These are phyloP conservation scores for Microascus cirrosus DNA, from an alignment of 2,329 filamentous ascomycete genomes.

Conservation along the genomic window DNA sequence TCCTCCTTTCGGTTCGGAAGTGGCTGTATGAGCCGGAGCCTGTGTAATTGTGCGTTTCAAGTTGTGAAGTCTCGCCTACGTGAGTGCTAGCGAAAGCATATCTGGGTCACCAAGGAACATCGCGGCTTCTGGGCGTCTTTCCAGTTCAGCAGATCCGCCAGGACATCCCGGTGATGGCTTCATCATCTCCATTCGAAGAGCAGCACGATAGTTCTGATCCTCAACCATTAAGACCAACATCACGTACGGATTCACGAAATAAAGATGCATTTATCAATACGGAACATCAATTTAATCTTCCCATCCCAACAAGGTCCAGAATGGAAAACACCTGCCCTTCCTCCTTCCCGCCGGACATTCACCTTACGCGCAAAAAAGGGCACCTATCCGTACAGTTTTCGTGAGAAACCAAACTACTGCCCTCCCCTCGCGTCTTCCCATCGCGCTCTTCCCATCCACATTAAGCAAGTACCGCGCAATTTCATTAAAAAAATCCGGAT, in stretches of 20 bases:
- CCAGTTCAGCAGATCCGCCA: too few relatives aligned
- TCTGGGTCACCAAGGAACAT: too few relatives aligned
- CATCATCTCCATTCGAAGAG: too few relatives aligned
- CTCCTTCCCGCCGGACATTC: neutral
- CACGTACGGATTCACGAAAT: neutral
- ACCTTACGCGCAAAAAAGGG: neutral
- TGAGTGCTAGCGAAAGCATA: too few relatives aligned
- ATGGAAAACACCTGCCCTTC: neutral
- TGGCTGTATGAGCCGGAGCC: too few relatives aligned
- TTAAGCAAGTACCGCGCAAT: neutral
- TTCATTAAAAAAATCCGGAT: slow-evolving; percentile 4
- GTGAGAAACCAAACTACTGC: neutral
- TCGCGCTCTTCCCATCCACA: neutral
- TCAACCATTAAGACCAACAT: too few relatives aligned
- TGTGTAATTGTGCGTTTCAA: too few relatives aligned
- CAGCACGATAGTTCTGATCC: too few relatives aligned
- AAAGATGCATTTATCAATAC: neutral
- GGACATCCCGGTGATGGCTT: too few relatives aligned
- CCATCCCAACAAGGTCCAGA: neutral
- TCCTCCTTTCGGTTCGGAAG: too few relatives aligned
- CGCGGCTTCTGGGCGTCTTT: too few relatives aligned
- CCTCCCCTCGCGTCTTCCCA: neutral
- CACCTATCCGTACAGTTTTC: neutral
- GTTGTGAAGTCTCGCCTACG: too few relatives aligned
- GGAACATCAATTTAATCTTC: neutral